Evolutionary conservation across 139 green algal species (phyloP), one percentile per base, ranked within the genome.

Genomic region (Picochlorum costavermella): DNA sequence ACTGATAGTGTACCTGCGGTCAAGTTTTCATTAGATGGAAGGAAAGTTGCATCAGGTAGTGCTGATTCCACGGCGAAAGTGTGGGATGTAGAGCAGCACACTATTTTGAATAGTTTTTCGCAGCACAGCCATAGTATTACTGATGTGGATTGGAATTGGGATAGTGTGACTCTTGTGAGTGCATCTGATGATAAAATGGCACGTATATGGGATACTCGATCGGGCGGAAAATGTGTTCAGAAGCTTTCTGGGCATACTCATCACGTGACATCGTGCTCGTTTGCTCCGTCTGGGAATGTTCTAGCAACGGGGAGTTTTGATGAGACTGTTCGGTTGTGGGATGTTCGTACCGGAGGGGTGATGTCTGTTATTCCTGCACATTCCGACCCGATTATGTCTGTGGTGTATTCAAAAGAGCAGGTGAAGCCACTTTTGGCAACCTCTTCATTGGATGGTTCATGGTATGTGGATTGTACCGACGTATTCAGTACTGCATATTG

Each of bases 241-340:
- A 82, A 64, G 3, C 74, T 93, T 20, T 51, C 51, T 13, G 86
- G 85, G 10, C 91, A 97, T 72, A 94, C 89, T 3, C 85, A 92
- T 73, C 92, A 85, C 65, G 89, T 92, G 2, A 88, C 91, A 33
- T 95, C 82, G 67, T 87, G 81, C 51, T 78, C 75, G 44, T 97
- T 95, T 75, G 83, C 85, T 63, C 68, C 85, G 4, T 63, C 76
- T 11, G 83, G 78, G 5, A 80, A 92, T 45, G 66, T 95, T 25
- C 73, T 97, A 63, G 88, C 85, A 3, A 92, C 75, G 17, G 91
- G 83, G 36, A 86, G 77, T 55, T 96, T 94, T 68, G 91, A 97
- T 71, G 91, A 97, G 70, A 95, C 84, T 6, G 64, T 96, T 20
- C 64, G 82, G 4, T 46, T 97, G 53, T 97, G 91, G 91, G 83